Evolutionary conservation across 371 early-diverging fungal genomes (phyloP).

Genomic region (Rhizopus delemar): DNA sequence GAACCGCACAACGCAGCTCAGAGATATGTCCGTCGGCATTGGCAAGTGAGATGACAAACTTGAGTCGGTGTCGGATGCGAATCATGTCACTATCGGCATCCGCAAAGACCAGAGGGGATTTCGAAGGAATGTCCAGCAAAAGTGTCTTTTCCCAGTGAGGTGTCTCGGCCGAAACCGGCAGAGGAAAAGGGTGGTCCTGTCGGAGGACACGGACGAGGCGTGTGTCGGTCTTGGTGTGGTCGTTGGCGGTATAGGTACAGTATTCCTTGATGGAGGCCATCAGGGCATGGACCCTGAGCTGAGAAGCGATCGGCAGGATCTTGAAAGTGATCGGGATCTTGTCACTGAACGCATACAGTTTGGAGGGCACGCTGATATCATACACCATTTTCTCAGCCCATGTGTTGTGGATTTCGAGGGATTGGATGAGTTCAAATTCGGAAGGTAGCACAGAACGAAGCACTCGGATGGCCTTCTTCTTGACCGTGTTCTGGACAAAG

Average conservation of each 20-base stretch:
- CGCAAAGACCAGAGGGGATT: slow-evolving; percentile 18
- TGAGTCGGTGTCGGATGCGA: slow-evolving; percentile 27
- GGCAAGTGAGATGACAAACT: slow-evolving; percentile 21
- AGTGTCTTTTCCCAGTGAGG: slow-evolving; percentile 21
- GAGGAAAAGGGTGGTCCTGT: slow-evolving; percentile 22
- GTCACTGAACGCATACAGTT: slow-evolving; percentile 23
- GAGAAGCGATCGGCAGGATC: slow-evolving; percentile 25
- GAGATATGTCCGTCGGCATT: slow-evolving; percentile 34
- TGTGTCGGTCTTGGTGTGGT: slow-evolving; percentile 24
- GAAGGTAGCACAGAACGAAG: slow-evolving; percentile 26
- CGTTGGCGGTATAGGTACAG: slow-evolving; percentile 27
- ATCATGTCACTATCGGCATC: slow-evolving; percentile 32
- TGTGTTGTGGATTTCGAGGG: slow-evolving; percentile 26
- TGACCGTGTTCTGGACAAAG: slow-evolving; percentile 27
- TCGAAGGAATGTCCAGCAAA: slow-evolving; percentile 17
- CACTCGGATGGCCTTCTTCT: slow-evolving; percentile 21
- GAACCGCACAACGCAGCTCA: slow-evolving; percentile 31
- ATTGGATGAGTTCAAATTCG: slow-evolving; percentile 28
- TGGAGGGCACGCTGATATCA: slow-evolving; percentile 30
- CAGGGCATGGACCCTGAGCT: slow-evolving; percentile 21
- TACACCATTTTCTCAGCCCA: slow-evolving; percentile 38
- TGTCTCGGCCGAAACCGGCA: not conserved
- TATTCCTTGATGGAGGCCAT: slow-evolving; percentile 28
- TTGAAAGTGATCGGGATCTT: slow-evolving; percentile 30
- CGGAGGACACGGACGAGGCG: slow-evolving; percentile 23